Conservation (phyloP, 306 rosid species). For the Urtica urens region DNA sequence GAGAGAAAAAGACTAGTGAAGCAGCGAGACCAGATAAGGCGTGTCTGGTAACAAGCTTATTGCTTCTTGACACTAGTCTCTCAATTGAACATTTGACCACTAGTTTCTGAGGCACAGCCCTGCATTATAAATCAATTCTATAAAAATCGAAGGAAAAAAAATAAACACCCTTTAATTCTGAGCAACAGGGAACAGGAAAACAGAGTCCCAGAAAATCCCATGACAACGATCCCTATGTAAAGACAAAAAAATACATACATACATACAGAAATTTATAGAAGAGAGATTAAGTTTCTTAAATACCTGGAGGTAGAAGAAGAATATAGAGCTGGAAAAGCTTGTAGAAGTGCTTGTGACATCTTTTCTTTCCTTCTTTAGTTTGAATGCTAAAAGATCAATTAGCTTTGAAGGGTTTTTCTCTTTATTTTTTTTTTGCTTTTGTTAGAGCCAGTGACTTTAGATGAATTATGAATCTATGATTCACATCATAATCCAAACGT, state of each 20-base stretch:
- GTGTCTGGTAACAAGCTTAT: conserved; percentile 39
- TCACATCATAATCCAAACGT: neutral
- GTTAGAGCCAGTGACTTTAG: conserved; percentile 1
- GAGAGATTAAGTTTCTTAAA: neutral
- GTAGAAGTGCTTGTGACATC: conserved; percentile 51
- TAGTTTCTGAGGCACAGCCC: conserved; percentile 38
- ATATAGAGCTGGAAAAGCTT: conserved; percentile 36
- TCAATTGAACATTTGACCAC: conserved; percentile 37
- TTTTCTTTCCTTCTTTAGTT: conserved; percentile 2
- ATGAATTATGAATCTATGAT: neutral
- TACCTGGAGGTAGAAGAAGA: conserved; percentile 33
- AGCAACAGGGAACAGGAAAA: neutral
- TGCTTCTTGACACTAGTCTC: conserved; percentile 23
- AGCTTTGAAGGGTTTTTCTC: neutral
- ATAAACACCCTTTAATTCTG: neutral
- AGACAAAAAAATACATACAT: neutral
- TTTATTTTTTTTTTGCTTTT: neutral
- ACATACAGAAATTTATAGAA: neutral
- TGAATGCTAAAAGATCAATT: conserved; percentile 5
- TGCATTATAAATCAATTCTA: conserved; percentile 24
- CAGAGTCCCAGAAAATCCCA: conserved; percentile 8
- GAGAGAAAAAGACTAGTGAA: conserved; percentile 56
- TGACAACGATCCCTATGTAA: neutral
- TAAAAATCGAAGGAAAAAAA: neutral
- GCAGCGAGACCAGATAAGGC: conserved; percentile 61